Conservation (phyloP, 2,329 filamentous ascomycete genomes). For the Colletotrichum lupini region DNA sequence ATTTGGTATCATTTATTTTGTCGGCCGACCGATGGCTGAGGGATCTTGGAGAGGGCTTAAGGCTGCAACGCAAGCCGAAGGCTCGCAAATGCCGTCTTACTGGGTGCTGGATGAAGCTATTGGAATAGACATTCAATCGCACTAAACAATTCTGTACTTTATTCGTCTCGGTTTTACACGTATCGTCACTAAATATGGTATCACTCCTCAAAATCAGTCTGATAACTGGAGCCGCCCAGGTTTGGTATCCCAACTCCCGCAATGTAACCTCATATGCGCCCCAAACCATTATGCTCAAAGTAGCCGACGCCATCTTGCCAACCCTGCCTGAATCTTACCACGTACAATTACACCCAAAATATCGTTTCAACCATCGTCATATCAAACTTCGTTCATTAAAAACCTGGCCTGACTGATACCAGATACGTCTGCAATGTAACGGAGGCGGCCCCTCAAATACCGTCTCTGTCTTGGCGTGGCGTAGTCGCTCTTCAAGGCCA, state of each 20-base stretch:
- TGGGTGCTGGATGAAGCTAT: no score
- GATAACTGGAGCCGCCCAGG: neutral
- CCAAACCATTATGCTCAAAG: neutral
- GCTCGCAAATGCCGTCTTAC: no score
- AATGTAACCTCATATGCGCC: neutral
- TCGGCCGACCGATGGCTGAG: no score
- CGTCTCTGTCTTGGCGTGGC: conserved; percentile 35
- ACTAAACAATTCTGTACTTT: neutral
- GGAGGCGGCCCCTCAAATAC: conserved; percentile 36
- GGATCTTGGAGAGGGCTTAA: no score
- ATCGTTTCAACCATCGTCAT: no score
- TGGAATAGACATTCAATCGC: no score
- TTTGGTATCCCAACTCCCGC: neutral
- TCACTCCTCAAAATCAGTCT: neutral
- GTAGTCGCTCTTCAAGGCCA: conserved; percentile 37
- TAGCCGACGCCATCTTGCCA: neutral
- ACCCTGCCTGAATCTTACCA: rapidly evolving
- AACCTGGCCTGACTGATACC: conserved; percentile 38
- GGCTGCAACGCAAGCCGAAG: no score
- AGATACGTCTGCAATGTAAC: conserved; percentile 37
- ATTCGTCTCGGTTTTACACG: neutral
- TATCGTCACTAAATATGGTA: neutral
- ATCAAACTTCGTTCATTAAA: conserved; percentile 30
- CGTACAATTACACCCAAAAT: neutral
- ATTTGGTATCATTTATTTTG: no score